Base-by-base conservation (phyloP, 257 asterid species). In the Nicotiana attenuata region DNA sequence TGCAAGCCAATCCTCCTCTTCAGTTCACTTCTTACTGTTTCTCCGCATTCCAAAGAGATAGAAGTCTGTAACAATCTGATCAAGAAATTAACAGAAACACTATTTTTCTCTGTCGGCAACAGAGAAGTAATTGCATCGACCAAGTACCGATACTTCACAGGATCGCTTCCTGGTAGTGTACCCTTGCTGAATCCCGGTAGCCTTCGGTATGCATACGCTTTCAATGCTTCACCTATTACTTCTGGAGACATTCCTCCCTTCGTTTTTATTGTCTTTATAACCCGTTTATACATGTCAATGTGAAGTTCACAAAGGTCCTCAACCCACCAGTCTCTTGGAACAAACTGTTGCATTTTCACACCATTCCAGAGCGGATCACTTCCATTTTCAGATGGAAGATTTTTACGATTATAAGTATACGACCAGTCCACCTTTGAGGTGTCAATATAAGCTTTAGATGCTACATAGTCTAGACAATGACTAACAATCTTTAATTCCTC, bases 281-380 rank as follows among this genome's bases (percentile, higher is more conserved):
- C 96, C 78, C 89, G 90, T 84, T 93, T 92, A 78, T 84, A 93
- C 71, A 91, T 78, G 84, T 92, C 97, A 1, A 92, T 88, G 52
- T 86, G 93, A 73, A 94, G 98, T 24, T 94, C 97, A 63, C 94
- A 94, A 14, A 94, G 88, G 83, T 94, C 98, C 85, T 93, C 98
- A 1, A 93, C 96, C 97, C 98, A 94, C 98, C 98, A 94, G 82
- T 94, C 97, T 50, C 83, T 82, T 0, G 97, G 98, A 76, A 94
- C 96, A 33, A 81, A 61, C 69, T 53, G 92, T 55, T 85, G 97
- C 77, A 90, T 93, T 64, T 87, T 89, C 83, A 90, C 89, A 66
- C 91, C 95, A 31, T 91, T 90, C 93, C 92, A 89, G 19, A 77
- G 87, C 0, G 88, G 59, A 45, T 90, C 93, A 29, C 86, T 80